These are phyloP conservation scores for Ambrosia trifida DNA, from an alignment of 129 eudicot genomes.

Conservation along the genomic window DNA sequence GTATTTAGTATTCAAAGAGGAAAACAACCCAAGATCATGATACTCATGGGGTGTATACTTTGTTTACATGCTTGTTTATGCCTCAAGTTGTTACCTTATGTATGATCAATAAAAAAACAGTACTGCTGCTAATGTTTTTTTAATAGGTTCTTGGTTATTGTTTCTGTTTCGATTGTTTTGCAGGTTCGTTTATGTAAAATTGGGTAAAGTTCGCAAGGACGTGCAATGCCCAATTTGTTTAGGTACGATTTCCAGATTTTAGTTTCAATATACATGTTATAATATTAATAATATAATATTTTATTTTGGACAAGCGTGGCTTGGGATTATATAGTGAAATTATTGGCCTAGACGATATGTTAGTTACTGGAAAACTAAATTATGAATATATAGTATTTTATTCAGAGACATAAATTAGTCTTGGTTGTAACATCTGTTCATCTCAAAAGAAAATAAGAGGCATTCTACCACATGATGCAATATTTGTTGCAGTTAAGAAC, in stretches of 20 bases:
- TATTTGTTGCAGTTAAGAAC: constrained; percentile 8
- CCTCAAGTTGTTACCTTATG: neutral
- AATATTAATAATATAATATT: neutral
- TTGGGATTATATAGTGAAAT: neutral
- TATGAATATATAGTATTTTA: neutral
- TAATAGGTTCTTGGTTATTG: neutral
- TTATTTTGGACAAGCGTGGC: neutral
- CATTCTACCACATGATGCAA: constrained; percentile 8
- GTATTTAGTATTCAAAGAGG: too few relatives aligned
- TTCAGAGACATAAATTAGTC: constrained; percentile 14
- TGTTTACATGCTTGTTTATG: constrained; percentile 6
- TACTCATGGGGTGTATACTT: neutral
- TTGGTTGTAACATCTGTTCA: constrained; percentile 11
- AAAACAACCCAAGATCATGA: too few relatives aligned
- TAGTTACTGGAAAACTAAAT: neutral
- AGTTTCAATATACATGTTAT: neutral
- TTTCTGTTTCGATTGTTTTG: constrained; percentile 19
- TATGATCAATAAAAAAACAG: constrained; percentile 1
- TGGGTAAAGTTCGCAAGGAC: constrained; percentile 88
- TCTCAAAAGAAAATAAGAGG: neutral
- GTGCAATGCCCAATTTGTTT: constrained; percentile 97
- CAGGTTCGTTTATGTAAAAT: constrained; percentile 60
- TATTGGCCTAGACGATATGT: neutral
- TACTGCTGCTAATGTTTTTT: neutral
- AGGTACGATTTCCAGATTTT: constrained; percentile 28